These are phyloP conservation scores for Corymbia calophylla DNA, from an alignment of 441 rosid species.

Conservation along the genomic window DNA sequence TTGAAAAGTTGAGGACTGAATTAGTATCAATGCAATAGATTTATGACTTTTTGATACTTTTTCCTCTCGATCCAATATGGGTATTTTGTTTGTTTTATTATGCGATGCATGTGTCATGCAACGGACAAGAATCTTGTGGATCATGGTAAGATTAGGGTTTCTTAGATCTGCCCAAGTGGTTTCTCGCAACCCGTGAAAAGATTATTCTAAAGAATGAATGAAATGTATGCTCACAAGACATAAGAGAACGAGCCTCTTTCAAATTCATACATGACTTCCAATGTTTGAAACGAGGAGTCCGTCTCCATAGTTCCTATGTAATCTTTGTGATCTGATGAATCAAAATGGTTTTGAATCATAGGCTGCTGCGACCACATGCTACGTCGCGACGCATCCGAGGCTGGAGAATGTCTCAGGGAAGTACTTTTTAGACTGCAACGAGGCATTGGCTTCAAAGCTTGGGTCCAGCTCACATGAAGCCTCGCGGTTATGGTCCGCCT, in stretches of 20 bases:
- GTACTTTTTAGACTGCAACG: slow-evolving; percentile 6
- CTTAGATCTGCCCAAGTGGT: background rate
- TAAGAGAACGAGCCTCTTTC: background rate
- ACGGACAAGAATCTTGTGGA: background rate
- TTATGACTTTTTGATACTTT: no score
- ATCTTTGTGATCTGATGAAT: background rate
- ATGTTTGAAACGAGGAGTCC: background rate
- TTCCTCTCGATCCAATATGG: background rate
- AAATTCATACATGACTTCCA: background rate
- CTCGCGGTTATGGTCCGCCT: background rate
- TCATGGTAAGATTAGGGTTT: background rate
- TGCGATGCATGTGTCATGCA: background rate
- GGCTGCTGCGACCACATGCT: slow-evolving; percentile 7
- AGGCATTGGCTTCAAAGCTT: background rate
- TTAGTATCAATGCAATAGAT: no score
- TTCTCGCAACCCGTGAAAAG: background rate
- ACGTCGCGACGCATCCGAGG: background rate
- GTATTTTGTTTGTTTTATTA: background rate
- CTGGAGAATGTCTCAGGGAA: background rate
- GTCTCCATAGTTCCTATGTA: background rate
- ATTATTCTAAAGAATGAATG: background rate
- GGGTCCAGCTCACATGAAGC: background rate
- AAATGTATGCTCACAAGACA: background rate
- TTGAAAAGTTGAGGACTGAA: no score
- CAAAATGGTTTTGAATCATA: slow-evolving; percentile 16